Evolutionary conservation across 2,329 filamentous ascomycete genomes (phyloP).

Genomic region (Curvularia hawaiiensis): DNA sequence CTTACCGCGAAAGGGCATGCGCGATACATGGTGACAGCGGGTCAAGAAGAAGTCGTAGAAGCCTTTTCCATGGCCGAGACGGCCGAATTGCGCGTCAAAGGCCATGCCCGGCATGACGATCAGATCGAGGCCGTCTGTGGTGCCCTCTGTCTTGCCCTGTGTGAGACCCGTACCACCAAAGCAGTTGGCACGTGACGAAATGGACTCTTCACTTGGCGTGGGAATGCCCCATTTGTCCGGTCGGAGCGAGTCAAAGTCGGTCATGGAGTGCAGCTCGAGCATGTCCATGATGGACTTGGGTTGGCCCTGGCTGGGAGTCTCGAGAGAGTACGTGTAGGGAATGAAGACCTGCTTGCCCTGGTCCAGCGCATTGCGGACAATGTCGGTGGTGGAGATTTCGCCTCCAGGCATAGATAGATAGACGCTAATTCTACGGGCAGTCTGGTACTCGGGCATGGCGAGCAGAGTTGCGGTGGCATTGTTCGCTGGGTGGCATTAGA

Average conservation of each 20-base stretch:
- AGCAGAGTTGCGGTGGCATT: constrained; percentile 69
- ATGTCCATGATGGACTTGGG: constrained; percentile 88
- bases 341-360: constrained; percentile 87
- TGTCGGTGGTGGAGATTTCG: constrained; percentile 82
- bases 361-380: constrained; percentile 79
- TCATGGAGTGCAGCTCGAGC: constrained; percentile 74
- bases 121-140: constrained; percentile 68
- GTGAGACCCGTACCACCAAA: constrained; percentile 66
- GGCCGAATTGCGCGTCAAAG: constrained; percentile 76
- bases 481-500: constrained; percentile 58
- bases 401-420: constrained; percentile 92
- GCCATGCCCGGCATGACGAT: constrained; percentile 92
- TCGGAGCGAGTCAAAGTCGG: constrained; percentile 78
- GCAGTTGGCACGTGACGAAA: constrained; percentile 71
- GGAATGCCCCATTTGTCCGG: constrained; percentile 94
- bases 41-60: constrained; percentile 96
- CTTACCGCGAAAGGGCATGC: constrained; percentile 66
- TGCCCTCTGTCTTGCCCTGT: constrained; percentile 42
- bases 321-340: constrained; percentile 78
- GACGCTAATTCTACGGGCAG: constrained; percentile 77
- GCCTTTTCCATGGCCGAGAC: constrained; percentile 92
- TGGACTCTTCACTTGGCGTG: constrained; percentile 71
- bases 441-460: constrained; percentile 72
- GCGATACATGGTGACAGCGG: constrained; percentile 64
- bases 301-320: constrained; percentile 44